phyloP scores from a whole-genome alignment of 257 asterid species.

The Ophiorrhiza pumila region DNA sequence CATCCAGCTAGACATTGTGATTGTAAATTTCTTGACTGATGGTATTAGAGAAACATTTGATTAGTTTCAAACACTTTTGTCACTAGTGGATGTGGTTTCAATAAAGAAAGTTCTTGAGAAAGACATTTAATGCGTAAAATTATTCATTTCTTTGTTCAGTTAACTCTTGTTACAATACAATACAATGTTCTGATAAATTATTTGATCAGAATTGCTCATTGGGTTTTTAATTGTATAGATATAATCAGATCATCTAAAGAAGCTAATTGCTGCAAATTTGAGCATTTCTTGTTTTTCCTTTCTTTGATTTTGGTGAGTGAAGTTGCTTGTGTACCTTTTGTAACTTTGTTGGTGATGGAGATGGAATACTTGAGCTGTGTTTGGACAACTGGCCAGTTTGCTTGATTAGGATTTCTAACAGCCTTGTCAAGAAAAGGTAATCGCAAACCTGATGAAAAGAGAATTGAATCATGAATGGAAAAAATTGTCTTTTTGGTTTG shows the following conservation, averaged over 20 bases:
- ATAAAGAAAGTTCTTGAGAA: not conserved
- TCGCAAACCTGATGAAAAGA: not conserved
- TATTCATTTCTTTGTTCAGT: not conserved
- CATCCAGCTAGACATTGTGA: conserved; percentile 13
- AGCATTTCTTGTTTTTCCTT: not conserved
- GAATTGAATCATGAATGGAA: no score
- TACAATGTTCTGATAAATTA: not conserved
- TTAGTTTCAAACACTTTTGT: not conserved
- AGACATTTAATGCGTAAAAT: not conserved
- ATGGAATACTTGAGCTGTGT: not conserved
- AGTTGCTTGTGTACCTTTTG: not conserved
- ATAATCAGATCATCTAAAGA: not conserved
- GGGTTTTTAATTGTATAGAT: no score
- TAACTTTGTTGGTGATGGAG: conserved; percentile 1
- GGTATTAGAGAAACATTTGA: conserved; percentile 5
- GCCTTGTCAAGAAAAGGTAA: not conserved
- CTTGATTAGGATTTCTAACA: not conserved
- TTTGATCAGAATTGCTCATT: not conserved
- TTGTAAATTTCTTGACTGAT: conserved; percentile 28
- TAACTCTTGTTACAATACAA: not conserved
- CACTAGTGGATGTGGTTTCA: conserved; percentile 10
- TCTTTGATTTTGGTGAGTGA: not conserved
- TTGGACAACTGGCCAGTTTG: not conserved
- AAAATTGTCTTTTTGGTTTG: no score
- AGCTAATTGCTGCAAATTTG: not conserved